Evolutionary conservation across 345 rosid genomes (phyloP).

Genomic region (Conringia planisiliqua): DNA sequence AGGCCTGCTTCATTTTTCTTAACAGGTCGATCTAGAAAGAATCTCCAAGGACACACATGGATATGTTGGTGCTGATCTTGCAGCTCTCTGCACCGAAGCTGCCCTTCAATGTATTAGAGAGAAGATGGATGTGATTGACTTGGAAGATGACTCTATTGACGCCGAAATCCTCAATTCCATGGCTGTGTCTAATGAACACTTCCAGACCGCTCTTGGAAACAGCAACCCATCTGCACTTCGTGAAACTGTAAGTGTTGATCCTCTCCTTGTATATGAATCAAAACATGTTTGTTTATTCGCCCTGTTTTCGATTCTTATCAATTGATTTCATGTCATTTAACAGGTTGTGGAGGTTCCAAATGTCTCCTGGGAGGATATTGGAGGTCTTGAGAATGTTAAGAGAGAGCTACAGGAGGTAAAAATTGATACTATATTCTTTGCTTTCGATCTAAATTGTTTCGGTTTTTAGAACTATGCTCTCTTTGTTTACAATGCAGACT

Average conservation of each 20-base stretch:
- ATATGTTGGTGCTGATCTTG: slow-evolving; percentile 97
- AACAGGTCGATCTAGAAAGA: slow-evolving; percentile 88
- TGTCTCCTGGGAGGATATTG: slow-evolving; percentile 84
- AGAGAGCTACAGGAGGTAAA: slow-evolving; percentile 93
- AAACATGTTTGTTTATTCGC: neutral
- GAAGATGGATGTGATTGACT: slow-evolving; percentile 96
- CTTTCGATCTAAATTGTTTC: neutral
- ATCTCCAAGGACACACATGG: slow-evolving; percentile 92
- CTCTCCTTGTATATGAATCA: neutral
- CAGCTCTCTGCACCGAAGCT: slow-evolving; percentile 95
- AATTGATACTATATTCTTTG: neutral
- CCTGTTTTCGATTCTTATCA: neutral
- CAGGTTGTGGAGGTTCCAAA: slow-evolving; percentile 99
- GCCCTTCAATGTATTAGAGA: slow-evolving; percentile 98
- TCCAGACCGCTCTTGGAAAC: slow-evolving; percentile 79
- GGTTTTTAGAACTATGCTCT: neutral
- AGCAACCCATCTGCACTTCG: slow-evolving; percentile 88
- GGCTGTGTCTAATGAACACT: slow-evolving; percentile 95
- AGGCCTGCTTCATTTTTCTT: neutral
- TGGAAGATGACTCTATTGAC: slow-evolving; percentile 92
- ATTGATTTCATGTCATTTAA: neutral
- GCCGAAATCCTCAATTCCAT: slow-evolving; percentile 92
- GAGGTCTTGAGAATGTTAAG: slow-evolving; percentile 94
- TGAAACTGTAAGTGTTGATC: slow-evolving; percentile 59
- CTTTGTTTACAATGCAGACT: slow-evolving; percentile 46